Base-by-base conservation (phyloP, 202 grass and related monocot genomes). In the Setaria italica region DNA sequence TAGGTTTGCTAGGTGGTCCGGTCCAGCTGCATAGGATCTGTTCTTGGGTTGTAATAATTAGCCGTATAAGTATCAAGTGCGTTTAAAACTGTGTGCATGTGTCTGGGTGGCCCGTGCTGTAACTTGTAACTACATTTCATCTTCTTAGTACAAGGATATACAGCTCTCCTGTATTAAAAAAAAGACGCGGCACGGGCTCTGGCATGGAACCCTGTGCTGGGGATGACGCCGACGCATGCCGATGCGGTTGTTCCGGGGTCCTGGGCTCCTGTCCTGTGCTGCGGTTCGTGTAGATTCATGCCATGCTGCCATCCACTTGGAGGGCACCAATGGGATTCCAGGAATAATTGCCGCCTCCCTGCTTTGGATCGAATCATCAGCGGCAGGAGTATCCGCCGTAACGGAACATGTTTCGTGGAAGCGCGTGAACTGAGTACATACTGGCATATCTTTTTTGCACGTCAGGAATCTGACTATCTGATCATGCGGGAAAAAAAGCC, bases 341-440 rank as follows among this genome's bases (percentile, higher is more conserved):
- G 56, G 39, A 77, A 77, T 50, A 33, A 73, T 51, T 51, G 46
- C n/a, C 13, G 34, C 57, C 34, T 39, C 15, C 4, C 46, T 19
- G 43, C 63, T 62, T 80, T 45, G 72, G 72, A 70, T 70, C 65
- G 65, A 78, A 71, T 78, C 64, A 5, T 45, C 19, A 10, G 79
- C 51, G 62, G 62, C 85, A 87, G 41, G 62, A 76, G 78, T 76
- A 81, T 87, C 78, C 19, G 50, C 71, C 62, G 35, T 42, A 20
- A 86, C 32, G 43, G 85, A 59, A 68, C 9, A 12, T 78, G 83
- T 68, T 85, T 60, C 7, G 35, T 11, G 48, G 70, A 53, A 73
- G 17, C 67, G 43, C 34, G 67, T 41, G 46, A 47, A 47, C 10
- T 3, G 46, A 83, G 11, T 5, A 25, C 25, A 25, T 25, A 41